Percentiles rank a stretch among this genome's conserved stretches.
Conservation (phyloP, 495 filamentous ascomycete species). For the Elaphomyces granulatus region DNA sequence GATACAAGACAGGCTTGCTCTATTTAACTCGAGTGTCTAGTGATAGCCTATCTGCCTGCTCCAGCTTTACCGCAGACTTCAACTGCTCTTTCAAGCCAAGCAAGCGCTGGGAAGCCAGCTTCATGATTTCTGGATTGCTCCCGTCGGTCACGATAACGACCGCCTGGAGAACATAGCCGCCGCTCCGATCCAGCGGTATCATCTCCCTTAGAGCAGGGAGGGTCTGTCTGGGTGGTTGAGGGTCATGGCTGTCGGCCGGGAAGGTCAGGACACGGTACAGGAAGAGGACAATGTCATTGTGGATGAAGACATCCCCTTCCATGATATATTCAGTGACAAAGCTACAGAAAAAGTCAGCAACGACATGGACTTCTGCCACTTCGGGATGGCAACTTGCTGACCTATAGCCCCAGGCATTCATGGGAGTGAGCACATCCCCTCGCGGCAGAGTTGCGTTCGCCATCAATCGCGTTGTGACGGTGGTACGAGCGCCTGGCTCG, state of each 20-base stretch:
- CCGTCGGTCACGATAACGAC: slow-evolving; percentile 35
- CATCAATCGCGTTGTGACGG: slow-evolving; percentile 34
- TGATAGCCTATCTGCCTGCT: slow-evolving; percentile 46
- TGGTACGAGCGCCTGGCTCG: slow-evolving; percentile 33
- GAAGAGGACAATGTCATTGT: slow-evolving; percentile 34
- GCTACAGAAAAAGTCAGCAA: slow-evolving; percentile 14
- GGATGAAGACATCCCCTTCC: slow-evolving; percentile 34
- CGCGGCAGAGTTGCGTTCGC: slow-evolving; percentile 28
- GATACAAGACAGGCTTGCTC: not conserved
- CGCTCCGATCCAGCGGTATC: slow-evolving; percentile 30
- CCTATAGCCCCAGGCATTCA: slow-evolving; percentile 40
- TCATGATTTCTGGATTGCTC: slow-evolving; percentile 39
- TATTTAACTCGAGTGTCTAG: slow-evolving; percentile 50
- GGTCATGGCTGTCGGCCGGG: slow-evolving; percentile 14
- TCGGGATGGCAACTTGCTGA: slow-evolving; percentile 16
- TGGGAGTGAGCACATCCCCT: slow-evolving; percentile 30
- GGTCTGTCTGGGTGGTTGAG: slow-evolving; percentile 16
- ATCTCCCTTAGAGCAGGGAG: slow-evolving; percentile 23
- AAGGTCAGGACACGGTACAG: slow-evolving; percentile 34
- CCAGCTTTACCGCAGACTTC: slow-evolving; percentile 49
- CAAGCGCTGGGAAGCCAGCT: slow-evolving; percentile 42
- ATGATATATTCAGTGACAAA: slow-evolving; percentile 35
- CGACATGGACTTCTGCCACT: too few species aligned
- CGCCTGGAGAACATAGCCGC: slow-evolving; percentile 38
- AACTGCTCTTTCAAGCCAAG: slow-evolving; percentile 45